Evolutionary conservation across 2,329 filamentous ascomycete genomes (phyloP).

Genomic region (Ceratocystis albifundus): DNA sequence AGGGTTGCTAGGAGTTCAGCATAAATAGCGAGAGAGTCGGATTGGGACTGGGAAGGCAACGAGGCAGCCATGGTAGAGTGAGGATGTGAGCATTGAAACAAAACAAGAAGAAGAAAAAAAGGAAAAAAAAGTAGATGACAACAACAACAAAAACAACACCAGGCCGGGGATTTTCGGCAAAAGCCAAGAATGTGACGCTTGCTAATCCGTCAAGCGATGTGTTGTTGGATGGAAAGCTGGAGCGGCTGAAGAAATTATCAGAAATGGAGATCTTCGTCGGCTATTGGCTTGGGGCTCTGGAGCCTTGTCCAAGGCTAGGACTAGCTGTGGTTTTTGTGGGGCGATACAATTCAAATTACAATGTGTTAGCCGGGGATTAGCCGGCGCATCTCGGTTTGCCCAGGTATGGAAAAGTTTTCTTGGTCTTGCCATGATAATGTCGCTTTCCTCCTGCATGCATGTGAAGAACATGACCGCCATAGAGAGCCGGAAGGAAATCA

Average conservation of each 20-base stretch:
- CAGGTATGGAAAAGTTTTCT: background rate
- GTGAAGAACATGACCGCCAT: background rate
- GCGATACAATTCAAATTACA: background rate
- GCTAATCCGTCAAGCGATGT: background rate
- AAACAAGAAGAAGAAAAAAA: background rate
- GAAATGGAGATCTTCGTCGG: conserved; percentile 9
- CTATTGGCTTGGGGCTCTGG: background rate
- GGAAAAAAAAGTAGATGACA: no score
- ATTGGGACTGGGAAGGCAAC: background rate
- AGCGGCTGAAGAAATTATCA: conserved; percentile 9
- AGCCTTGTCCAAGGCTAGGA: background rate
- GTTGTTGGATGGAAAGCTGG: conserved; percentile 12
- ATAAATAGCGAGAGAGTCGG: conserved; percentile 36
- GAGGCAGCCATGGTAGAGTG: background rate
- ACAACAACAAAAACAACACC: background rate
- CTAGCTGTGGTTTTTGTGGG: background rate
- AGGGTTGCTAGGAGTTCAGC: conserved; percentile 56
- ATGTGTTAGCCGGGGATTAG: background rate
- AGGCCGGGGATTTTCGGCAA: background rate
- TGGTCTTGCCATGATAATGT: background rate
- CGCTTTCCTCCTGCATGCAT: background rate
- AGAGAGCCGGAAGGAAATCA: background rate
- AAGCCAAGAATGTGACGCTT: background rate
- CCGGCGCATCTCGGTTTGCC: background rate
- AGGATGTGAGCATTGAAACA: background rate